Conservation (phyloP, 2,329 filamentous ascomycete species). For the Colletotrichum echinochloae region DNA sequence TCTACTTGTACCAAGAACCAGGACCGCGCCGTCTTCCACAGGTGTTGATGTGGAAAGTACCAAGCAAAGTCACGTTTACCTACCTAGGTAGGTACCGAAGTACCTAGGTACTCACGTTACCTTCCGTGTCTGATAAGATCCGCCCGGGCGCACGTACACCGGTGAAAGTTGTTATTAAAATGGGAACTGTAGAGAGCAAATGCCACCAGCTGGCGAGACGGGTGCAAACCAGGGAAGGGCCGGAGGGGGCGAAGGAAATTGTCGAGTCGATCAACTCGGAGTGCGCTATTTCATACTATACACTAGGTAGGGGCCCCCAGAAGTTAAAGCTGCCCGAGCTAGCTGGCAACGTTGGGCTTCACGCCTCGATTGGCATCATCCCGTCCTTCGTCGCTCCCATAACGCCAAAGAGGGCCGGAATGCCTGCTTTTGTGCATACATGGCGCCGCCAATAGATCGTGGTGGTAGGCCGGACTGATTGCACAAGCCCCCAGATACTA, state of each 20-base stretch:
- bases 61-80: not conserved
- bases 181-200: not conserved
- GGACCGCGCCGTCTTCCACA: too few relatives aligned
- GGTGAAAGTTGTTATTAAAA: not conserved
- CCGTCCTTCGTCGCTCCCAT: not conserved
- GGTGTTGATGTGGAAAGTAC: too few relatives aligned
- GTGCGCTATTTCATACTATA: constrained; percentile 17
- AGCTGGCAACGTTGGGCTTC: constrained; percentile 8
- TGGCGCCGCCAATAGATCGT: constrained; percentile 14
- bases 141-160: not conserved
- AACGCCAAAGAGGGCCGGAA: not conserved
- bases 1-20: too few relatives aligned
- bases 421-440: constrained; percentile 6
- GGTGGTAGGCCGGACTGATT: constrained; percentile 1
- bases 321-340: constrained; percentile 17
- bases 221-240: constrained; percentile 20
- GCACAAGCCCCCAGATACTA: constrained; percentile 29
- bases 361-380: constrained; percentile 10
- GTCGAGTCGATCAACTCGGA: constrained; percentile 32
- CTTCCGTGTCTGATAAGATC: not conserved
- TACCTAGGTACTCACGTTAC: not conserved
- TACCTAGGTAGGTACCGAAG: not conserved
- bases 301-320: constrained; percentile 18
- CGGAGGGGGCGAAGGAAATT: constrained; percentile 27
- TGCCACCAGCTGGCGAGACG: constrained; percentile 14